Conservation (phyloP, 768 basidiomycete genomes). For the Leccinum subgranulosum region DNA sequence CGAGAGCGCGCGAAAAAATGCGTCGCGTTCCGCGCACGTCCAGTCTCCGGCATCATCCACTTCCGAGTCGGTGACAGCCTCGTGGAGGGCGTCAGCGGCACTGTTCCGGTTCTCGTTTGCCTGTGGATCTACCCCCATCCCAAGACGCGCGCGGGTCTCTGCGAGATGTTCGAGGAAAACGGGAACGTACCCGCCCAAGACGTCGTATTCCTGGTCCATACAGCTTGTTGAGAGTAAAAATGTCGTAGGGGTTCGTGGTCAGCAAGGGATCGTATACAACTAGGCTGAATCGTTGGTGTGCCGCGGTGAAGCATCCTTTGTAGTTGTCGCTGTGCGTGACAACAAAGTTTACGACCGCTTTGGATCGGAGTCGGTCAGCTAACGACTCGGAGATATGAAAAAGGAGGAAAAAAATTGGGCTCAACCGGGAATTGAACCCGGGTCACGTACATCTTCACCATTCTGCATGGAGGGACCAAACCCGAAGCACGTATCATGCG, state of each 20-base stretch:
- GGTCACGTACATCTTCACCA: constrained; percentile 36
- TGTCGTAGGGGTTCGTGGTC: not conserved
- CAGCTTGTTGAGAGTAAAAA: not conserved
- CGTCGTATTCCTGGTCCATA: constrained; percentile 16
- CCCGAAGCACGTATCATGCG: constrained; percentile 37
- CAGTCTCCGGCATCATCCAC: constrained; percentile 36
- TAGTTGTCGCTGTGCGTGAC: not conserved
- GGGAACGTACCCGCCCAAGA: constrained; percentile 24
- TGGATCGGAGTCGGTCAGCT: not conserved
- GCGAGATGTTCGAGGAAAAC: constrained; percentile 24
- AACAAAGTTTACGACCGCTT: not conserved
- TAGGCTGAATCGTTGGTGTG: not conserved
- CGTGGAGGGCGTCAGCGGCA: not conserved
- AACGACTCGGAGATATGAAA: not conserved
- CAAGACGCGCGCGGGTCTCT: constrained; percentile 23
- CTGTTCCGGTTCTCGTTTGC: not conserved
- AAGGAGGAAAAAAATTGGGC: constrained; percentile 17
- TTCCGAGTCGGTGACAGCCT: not conserved
- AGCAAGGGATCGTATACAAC: not conserved
- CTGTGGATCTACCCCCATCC: not conserved
- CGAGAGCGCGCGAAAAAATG: constrained; percentile 68
- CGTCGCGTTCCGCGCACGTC: constrained; percentile 65
- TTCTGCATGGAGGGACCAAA: constrained; percentile 14
- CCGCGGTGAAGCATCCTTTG: constrained; percentile 20
- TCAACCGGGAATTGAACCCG: constrained; percentile 37